Percentiles rank a stretch among this genome's conserved stretches.
Evolutionary conservation across 1,284 basidiomycete species (phyloP).

Genomic region (Malassezia furfur): DNA sequence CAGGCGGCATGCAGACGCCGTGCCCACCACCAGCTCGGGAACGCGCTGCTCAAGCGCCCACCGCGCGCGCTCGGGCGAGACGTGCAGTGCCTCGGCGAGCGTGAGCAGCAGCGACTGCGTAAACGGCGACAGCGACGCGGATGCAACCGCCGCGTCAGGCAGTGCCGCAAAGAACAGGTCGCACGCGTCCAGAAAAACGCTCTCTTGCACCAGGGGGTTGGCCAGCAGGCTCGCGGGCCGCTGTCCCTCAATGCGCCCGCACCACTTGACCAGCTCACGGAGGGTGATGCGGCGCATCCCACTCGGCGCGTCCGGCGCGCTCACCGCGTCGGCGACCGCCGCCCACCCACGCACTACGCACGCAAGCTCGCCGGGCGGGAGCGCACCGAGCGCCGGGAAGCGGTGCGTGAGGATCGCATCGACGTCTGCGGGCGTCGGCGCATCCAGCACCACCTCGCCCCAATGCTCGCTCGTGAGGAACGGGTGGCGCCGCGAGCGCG

Average conservation of each 20-base stretch:
- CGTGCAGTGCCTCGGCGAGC: constrained; percentile 29
- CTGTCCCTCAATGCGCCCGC: constrained; percentile 58
- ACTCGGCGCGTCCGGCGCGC: background rate
- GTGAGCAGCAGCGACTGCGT: constrained; percentile 22
- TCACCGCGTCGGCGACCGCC: constrained; percentile 3
- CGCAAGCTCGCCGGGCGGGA: constrained; percentile 18
- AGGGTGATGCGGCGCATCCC: constrained; percentile 53
- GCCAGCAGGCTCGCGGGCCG: constrained; percentile 41
- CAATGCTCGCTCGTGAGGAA: constrained; percentile 62
- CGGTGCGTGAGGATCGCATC: constrained; percentile 26
- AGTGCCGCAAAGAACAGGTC: constrained; percentile 80
- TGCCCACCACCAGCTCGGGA: constrained; percentile 24
- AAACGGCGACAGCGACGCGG: background rate
- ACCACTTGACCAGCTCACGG: constrained; percentile 81
- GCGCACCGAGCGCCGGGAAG: constrained; percentile 19
- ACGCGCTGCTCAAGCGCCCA: constrained; percentile 30
- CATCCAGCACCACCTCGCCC: constrained; percentile 28
- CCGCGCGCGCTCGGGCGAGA: constrained; percentile 33
- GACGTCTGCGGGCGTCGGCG: constrained; percentile 30
- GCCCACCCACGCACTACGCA: constrained; percentile 35
- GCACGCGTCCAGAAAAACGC: constrained; percentile 76
- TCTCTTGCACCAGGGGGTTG: constrained; percentile 74
- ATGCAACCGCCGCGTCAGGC: constrained; percentile 2
- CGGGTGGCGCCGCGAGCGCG: constrained; percentile 27
- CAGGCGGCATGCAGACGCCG: background rate